Percentiles rank a stretch among this genome's conserved stretches.
These are phyloP conservation scores for Conticribra guillardii DNA, from an alignment of 108 stramenopile genomes.

Conservation along the genomic window DNA sequence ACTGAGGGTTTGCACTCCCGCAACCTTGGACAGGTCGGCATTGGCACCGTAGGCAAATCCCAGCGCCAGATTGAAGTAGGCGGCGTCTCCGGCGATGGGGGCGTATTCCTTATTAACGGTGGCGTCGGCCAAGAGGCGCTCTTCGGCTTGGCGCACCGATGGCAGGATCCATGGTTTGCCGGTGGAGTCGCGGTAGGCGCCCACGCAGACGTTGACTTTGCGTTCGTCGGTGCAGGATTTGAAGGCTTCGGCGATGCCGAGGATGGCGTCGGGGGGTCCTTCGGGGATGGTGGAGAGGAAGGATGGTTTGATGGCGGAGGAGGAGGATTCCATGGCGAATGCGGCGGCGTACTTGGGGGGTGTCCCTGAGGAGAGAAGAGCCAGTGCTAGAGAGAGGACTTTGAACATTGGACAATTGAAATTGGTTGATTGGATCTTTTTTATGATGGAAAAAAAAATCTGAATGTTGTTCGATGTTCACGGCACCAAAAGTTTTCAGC, in stretches of 20 bases:
- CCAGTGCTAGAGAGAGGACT: neutral
- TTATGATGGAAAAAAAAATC: too few species aligned
- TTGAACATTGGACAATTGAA: neutral
- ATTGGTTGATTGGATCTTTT: neutral
- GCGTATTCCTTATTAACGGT: constrained; percentile 94
- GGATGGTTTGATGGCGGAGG: constrained; percentile 10
- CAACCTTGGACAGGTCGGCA: constrained; percentile 69
- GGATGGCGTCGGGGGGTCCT: constrained; percentile 96
- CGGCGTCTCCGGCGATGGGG: constrained; percentile 90
- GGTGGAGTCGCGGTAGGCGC: constrained; percentile 92
- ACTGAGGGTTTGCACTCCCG: constrained; percentile 92
- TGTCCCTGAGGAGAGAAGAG: neutral
- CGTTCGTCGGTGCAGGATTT: constrained; percentile 78
- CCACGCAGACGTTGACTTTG: constrained; percentile 95
- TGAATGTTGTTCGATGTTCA: too few species aligned
- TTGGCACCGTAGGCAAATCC: constrained; percentile 93
- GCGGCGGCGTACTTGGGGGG: constrained; percentile 1
- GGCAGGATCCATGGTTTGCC: constrained; percentile 96
- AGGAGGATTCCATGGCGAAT: constrained; percentile 25
- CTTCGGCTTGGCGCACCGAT: constrained; percentile 90
- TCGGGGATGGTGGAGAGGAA: constrained; percentile 68
- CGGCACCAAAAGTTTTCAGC: too few species aligned
- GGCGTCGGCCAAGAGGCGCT: constrained; percentile 61
- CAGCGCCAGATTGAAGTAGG: constrained; percentile 83
- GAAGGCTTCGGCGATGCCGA: constrained; percentile 96